Percentiles rank a stretch among this genome's conserved stretches.
These are phyloP conservation scores for Flaveria ramosissima DNA, from an alignment of 129 eudicot genomes.

Conservation along the genomic window DNA sequence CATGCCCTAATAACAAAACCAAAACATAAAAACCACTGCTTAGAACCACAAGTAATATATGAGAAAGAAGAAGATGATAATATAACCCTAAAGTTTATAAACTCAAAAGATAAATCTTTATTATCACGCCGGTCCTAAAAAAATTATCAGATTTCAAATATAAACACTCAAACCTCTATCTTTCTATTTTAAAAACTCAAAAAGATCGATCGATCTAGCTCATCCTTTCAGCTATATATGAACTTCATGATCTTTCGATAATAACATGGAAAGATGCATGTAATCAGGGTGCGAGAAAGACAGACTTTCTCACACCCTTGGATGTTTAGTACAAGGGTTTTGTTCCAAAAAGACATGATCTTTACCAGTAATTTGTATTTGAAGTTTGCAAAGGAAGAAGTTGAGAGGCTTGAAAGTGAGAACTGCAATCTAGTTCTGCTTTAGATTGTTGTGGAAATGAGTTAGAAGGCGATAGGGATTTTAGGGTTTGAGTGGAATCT, in stretches of 20 bases:
- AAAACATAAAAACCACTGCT: neutral
- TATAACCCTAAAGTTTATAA: neutral
- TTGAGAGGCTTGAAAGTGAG: constrained; percentile 40
- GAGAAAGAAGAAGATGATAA: neutral
- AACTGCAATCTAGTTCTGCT: constrained; percentile 38
- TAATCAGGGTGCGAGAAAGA: neutral
- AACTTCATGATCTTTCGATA: neutral
- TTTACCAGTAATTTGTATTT: constrained; percentile 56
- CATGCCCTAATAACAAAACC: constrained; percentile 51
- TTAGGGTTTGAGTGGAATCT: constrained; percentile 42
- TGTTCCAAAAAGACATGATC: neutral
- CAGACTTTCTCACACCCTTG: neutral
- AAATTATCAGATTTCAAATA: too few species aligned
- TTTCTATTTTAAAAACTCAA: too few species aligned
- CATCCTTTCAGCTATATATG: neutral
- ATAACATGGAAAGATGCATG: neutral
- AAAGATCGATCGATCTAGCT: too few species aligned
- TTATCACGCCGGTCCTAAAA: too few species aligned
- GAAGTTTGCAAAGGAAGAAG: constrained; percentile 55
- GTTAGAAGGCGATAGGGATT: constrained; percentile 31
- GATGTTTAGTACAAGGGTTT: neutral
- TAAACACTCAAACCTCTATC: too few species aligned
- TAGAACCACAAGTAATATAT: neutral
- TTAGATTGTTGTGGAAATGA: constrained; percentile 28
- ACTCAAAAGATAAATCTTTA: too few species aligned